phyloP scores from a whole-genome alignment of 257 asterid species.

The Avicennia marina region DNA sequence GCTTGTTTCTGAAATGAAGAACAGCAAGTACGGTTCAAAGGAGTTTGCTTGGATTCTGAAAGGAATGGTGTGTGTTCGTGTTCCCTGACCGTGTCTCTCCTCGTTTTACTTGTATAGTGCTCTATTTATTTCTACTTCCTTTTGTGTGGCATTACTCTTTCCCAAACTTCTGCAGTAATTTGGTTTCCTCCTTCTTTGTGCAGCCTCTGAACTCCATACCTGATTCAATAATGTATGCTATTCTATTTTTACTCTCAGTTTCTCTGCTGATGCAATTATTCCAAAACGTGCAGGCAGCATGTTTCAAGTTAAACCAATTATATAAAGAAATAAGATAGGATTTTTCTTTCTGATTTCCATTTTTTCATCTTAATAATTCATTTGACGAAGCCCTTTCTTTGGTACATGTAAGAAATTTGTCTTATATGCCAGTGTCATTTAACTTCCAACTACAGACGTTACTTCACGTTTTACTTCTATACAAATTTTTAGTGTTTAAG shows the following conservation, averaged over 20 bases:
- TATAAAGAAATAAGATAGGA: not conserved
- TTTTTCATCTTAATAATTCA: no score
- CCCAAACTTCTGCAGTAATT: conserved; percentile 2
- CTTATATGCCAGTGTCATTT: no score
- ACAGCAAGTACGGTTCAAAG: conserved; percentile 48
- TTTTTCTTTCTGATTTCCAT: not conserved
- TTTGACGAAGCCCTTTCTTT: no score
- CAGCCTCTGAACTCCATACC: not conserved
- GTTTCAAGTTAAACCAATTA: no score
- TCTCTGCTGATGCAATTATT: not conserved
- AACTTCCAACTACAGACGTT: no score
- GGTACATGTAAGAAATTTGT: no score
- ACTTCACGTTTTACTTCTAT: no score
- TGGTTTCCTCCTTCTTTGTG: not conserved
- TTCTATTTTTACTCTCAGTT: not conserved
- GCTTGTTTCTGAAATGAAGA: conserved; percentile 66
- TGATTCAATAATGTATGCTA: not conserved
- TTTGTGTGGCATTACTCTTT: not conserved
- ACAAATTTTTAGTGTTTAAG: no score
- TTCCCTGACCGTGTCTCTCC: not conserved
- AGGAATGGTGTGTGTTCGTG: conserved; percentile 53
- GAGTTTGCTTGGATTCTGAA: conserved; percentile 66
- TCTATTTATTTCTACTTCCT: not conserved
- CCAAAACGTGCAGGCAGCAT: no score
- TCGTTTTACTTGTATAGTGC: not conserved